Conservation (phyloP, 495 filamentous ascomycete species). For the Tetracladium marchalianum region DNA sequence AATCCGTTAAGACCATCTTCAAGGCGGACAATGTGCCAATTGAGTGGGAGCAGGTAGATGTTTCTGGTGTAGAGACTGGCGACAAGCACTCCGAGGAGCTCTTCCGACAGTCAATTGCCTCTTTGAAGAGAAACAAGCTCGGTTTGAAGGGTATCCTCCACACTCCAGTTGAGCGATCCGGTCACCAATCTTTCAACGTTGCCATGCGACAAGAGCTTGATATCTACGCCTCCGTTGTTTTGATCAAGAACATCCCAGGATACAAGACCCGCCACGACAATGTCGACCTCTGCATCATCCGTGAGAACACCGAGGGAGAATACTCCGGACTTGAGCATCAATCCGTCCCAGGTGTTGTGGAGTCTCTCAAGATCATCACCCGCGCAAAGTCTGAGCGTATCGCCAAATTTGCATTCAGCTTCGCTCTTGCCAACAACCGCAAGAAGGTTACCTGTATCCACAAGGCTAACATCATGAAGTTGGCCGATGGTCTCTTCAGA, state of each 20-base stretch:
- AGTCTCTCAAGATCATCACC: constrained; percentile 99
- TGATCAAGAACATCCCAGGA: constrained; percentile 98
- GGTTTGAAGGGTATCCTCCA: constrained; percentile 95
- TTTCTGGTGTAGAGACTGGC: constrained; percentile 82
- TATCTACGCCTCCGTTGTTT: constrained; percentile 95
- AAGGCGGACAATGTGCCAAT: constrained; percentile 98
- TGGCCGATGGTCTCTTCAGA: constrained; percentile 96
- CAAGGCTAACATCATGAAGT: constrained; percentile 99
- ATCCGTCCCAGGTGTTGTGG: constrained; percentile 91
- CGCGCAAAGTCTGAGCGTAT: constrained; percentile 97
- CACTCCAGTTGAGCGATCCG: constrained; percentile 92
- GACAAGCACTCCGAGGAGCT: constrained; percentile 86
- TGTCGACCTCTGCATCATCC: constrained; percentile 97
- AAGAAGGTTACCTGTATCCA: constrained; percentile 99
- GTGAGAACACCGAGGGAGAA: constrained; percentile 99
- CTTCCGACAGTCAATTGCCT: constrained; percentile 89
- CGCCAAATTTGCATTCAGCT: constrained; percentile 95
- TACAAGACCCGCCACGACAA: constrained; percentile 94
- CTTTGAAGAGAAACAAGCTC: constrained; percentile 94
- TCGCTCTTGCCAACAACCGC: constrained; percentile 94
- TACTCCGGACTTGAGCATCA: constrained; percentile 98
- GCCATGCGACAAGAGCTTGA: constrained; percentile 97
- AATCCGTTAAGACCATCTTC: constrained; percentile 97
- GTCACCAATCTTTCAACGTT: constrained; percentile 99
- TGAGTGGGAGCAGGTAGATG: constrained; percentile 97